Evolutionary conservation across 345 rosid species (phyloP).

Genomic region (sweet orange (Citrus sinensis)): DNA sequence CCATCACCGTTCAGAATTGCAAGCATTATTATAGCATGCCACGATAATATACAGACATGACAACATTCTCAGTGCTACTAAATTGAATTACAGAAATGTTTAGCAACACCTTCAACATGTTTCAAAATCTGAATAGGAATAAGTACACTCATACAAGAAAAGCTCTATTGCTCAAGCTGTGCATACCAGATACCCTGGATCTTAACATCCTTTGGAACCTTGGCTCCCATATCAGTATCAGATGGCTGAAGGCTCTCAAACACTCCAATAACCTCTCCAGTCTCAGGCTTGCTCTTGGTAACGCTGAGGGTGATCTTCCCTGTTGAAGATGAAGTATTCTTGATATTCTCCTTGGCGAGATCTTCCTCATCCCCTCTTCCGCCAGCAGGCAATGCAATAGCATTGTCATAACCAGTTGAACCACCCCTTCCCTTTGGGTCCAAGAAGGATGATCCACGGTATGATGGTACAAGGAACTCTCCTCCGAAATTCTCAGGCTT

Average conservation of each 20-base stretch:
- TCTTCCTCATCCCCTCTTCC: constrained; percentile 99
- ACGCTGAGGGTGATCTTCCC: constrained; percentile 89
- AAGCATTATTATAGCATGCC: constrained; percentile 14
- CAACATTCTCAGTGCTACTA: constrained; percentile 20
- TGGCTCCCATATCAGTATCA: constrained; percentile 95
- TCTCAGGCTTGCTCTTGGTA: constrained; percentile 79
- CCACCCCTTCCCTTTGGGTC: constrained; percentile 97
- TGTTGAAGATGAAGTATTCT: constrained; percentile 58
- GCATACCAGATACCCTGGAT: constrained; percentile 97
- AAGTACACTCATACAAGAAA: constrained; percentile 14
- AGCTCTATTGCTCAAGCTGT: constrained; percentile 68
- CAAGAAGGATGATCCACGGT: constrained; percentile 83
- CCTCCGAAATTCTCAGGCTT: constrained; percentile 75
- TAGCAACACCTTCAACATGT: constrained; percentile 27
- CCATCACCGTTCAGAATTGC: not conserved
- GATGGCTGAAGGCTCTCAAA: constrained; percentile 99
- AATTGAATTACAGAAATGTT: constrained; percentile 25
- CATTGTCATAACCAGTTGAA: constrained; percentile 84
- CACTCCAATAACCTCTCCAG: constrained; percentile 90
- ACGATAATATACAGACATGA: constrained; percentile 31
- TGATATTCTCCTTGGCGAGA: constrained; percentile 71
- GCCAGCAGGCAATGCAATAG: constrained; percentile 89
- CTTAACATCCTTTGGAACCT: constrained; percentile 93
- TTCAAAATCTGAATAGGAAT: constrained; percentile 35
- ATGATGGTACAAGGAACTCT: constrained; percentile 70